Evolutionary conservation across 768 basidiomycete genomes (phyloP).

Genomic region (Ephemerocybe angulata): DNA sequence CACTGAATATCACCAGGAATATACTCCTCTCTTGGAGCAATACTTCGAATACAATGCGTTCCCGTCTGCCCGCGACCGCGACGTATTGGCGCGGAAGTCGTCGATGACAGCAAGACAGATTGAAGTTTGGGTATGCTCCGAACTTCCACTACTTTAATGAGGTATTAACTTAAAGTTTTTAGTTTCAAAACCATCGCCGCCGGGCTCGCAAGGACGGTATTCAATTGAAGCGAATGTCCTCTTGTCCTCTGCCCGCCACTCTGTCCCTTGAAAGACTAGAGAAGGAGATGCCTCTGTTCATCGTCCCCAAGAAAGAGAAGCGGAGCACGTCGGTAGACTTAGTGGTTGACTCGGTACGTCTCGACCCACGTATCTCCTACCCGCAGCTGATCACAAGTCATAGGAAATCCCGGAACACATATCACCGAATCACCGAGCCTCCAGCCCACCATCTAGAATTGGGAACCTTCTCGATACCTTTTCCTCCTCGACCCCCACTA

Average conservation of each 20-base stretch:
- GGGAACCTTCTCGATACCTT: too few relatives aligned
- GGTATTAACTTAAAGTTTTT: neutral
- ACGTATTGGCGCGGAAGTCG: conserved; percentile 38
- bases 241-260: conserved; percentile 18
- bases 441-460: too few relatives aligned
- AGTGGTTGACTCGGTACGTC: neutral
- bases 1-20: conserved; percentile 32
- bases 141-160: neutral
- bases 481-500: too few relatives aligned
- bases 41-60: conserved; percentile 49
- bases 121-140: conserved; percentile 46
- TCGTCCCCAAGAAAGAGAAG: conserved; percentile 10
- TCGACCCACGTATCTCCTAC: neutral
- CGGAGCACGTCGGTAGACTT: neutral
- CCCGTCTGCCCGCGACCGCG: conserved; percentile 39
- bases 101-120: conserved; percentile 46
- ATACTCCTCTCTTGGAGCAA: conserved; percentile 39
- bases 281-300: conserved; percentile 22
- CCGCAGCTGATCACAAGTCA: too few relatives aligned
- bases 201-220: conserved; percentile 33
- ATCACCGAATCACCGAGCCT: too few relatives aligned
- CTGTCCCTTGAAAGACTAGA: conserved; percentile 23
- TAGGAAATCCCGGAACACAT: too few relatives aligned
- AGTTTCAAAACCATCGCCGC: conserved; percentile 57
- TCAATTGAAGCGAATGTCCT: conserved; percentile 14